Conservation (phyloP, 1,139 yeast genomes). For the Kodamaea arcana region DNA sequence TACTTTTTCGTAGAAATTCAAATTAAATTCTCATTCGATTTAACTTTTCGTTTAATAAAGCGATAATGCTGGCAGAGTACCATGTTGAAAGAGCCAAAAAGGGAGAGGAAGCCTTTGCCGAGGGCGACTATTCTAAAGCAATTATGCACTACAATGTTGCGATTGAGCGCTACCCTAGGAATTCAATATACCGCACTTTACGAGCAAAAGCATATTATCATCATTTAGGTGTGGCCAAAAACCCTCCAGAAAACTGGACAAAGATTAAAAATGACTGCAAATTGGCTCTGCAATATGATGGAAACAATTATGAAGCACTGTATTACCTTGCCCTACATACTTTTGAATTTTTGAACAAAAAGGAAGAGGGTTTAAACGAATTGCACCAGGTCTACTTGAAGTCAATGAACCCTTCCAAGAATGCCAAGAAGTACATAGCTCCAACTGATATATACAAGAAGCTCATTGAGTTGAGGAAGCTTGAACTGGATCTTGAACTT, state of each 20-base stretch:
- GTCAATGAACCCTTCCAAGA: conserved; percentile 22
- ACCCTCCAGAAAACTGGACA: conserved; percentile 13
- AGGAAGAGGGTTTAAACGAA: conserved; percentile 24
- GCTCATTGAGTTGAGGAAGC: conserved; percentile 17
- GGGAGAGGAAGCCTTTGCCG: conserved; percentile 10
- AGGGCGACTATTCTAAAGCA: conserved; percentile 16
- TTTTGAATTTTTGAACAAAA: conserved; percentile 20
- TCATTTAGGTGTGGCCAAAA: conserved; percentile 6
- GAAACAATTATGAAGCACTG: conserved; percentile 18
- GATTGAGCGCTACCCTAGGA: conserved; percentile 11
- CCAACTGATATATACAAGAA: conserved; percentile 17
- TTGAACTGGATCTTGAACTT: conserved; percentile 15
- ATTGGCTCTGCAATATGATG: conserved; percentile 25
- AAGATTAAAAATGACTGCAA: conserved; percentile 23
- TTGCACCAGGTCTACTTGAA: conserved; percentile 26
- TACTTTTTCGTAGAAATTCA: no score
- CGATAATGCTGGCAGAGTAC: no score
- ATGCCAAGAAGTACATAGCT: conserved; percentile 13
- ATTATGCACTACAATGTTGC: conserved; percentile 18
- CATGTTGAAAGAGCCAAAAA: conserved; percentile 5
- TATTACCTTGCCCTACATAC: conserved; percentile 24
- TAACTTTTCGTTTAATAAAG: no score
- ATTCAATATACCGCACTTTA: conserved; percentile 12
- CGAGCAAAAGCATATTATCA: conserved; percentile 18
- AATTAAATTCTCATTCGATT: no score